A percentile compares a stretch with the other conserved stretches of the same genome.
Conservation (phyloP, 169 alveolate genomes). For the Eimeria praecox region DNA sequence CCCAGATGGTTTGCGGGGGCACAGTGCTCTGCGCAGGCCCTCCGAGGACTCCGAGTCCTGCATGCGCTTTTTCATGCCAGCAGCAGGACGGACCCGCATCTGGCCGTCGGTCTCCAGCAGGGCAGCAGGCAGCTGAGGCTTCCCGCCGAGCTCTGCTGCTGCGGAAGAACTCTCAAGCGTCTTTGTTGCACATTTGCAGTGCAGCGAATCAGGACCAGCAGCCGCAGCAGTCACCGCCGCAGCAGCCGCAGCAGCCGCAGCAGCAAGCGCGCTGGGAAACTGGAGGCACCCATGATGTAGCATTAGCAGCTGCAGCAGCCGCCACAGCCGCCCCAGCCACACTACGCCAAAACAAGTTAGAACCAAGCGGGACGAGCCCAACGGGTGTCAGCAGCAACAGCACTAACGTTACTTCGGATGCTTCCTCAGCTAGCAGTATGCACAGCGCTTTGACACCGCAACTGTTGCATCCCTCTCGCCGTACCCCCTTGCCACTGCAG, state of each 20-base stretch:
- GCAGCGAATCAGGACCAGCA: slow-evolving; percentile 30
- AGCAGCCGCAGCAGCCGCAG: neutral
- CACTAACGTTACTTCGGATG: slow-evolving; percentile 23
- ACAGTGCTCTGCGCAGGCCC: neutral
- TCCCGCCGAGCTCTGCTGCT: slow-evolving; percentile 47
- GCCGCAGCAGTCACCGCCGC: neutral
- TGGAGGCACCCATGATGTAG: neutral
- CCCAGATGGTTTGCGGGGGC: neutral
- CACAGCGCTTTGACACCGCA: slow-evolving; percentile 41
- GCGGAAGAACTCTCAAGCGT: slow-evolving; percentile 28
- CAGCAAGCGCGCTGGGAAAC: slow-evolving; percentile 47
- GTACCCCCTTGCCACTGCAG: slow-evolving; percentile 18
- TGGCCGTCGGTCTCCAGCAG: slow-evolving; percentile 66
- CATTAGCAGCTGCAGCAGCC: slow-evolving; percentile 61
- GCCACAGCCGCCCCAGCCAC: neutral
- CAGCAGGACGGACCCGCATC: neutral
- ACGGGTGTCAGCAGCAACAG: slow-evolving; percentile 12
- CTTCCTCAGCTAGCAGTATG: slow-evolving; percentile 23
- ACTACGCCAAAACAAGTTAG: neutral
- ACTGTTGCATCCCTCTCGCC: slow-evolving; percentile 27
- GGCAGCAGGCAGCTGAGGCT: slow-evolving; percentile 63
- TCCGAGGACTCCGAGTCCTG: neutral
- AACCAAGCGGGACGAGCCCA: neutral
- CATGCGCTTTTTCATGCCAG: neutral
- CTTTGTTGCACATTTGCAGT: slow-evolving; percentile 4